These are phyloP conservation scores for Hymenoscyphus occultus DNA, from an alignment of 2,329 filamentous ascomycete genomes.

Conservation along the genomic window DNA sequence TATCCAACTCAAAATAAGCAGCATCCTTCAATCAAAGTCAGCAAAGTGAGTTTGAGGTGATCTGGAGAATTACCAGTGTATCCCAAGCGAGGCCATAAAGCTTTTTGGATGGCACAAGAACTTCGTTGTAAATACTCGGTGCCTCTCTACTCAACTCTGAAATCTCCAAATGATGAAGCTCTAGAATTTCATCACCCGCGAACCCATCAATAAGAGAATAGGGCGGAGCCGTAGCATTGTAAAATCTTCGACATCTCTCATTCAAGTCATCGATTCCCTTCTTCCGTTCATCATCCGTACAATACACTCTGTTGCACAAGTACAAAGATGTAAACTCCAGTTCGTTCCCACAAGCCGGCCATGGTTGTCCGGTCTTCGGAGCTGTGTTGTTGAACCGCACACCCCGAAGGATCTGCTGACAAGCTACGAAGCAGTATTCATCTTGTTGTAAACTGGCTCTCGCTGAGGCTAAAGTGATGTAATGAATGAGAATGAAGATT, in stretches of 20 bases:
- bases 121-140: background rate
- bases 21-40: slow-evolving; percentile 34
- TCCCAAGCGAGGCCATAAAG: slow-evolving; percentile 4
- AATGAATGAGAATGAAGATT: background rate
- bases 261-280: background rate
- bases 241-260: background rate
- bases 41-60: background rate
- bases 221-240: background rate
- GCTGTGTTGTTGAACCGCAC: slow-evolving; percentile 5
- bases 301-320: background rate
- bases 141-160: background rate
- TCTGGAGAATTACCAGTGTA: background rate
- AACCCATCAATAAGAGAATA: background rate
- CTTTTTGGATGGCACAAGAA: slow-evolving; percentile 4
- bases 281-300: slow-evolving; percentile 4
- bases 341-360: slow-evolving; percentile 5
- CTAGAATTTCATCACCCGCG: background rate
- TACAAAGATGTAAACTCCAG: slow-evolving; percentile 2
- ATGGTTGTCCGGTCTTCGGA: slow-evolving; percentile 2
- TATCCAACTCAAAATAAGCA: slow-evolving; percentile 37
- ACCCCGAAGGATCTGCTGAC: background rate
- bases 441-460: background rate
- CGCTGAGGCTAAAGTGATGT: slow-evolving; percentile 1
- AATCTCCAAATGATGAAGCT: background rate
- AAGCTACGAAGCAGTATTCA: slow-evolving; percentile 8